Percentiles rank a stretch among this genome's conserved stretches.
Evolutionary conservation across 2,329 filamentous ascomycete genomes (phyloP).

Genomic region (Cercospora janseana): DNA sequence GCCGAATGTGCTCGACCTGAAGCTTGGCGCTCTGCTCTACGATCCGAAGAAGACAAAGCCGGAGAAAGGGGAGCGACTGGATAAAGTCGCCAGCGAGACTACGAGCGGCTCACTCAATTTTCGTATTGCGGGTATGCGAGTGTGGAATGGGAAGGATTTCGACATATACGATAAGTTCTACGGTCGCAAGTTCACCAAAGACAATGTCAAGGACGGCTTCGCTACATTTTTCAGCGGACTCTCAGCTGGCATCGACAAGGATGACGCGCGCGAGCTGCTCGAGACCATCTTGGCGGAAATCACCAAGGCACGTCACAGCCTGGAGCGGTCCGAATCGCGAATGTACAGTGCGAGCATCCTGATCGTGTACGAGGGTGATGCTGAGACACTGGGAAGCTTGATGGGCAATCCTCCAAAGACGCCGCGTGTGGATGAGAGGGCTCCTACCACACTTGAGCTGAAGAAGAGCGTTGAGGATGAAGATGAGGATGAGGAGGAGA

Average conservation of each 20-base stretch:
- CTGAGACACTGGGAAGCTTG: slow-evolving; percentile 52
- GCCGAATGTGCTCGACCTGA: slow-evolving; percentile 90
- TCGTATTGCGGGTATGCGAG: slow-evolving; percentile 64
- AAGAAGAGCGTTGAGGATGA: slow-evolving; percentile 50
- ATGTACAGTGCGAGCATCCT: slow-evolving; percentile 67
- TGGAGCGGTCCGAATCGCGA: slow-evolving; percentile 62
- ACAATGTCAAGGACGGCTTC: slow-evolving; percentile 59
- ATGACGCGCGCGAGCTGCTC: slow-evolving; percentile 43
- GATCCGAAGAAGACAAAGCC: slow-evolving; percentile 62
- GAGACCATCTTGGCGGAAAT: slow-evolving; percentile 42
- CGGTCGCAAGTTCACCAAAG: slow-evolving; percentile 56
- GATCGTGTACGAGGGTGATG: slow-evolving; percentile 65
- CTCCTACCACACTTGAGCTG: slow-evolving; percentile 36
- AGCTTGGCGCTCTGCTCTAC: slow-evolving; percentile 83
- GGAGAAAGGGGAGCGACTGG: slow-evolving; percentile 58
- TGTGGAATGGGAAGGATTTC: slow-evolving; percentile 53
- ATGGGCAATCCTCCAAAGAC: slow-evolving; percentile 43
- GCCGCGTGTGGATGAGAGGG: slow-evolving; percentile 26
- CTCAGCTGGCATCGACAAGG: slow-evolving; percentile 42
- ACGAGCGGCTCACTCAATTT: slow-evolving; percentile 62
- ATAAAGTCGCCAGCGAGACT: slow-evolving; percentile 58
- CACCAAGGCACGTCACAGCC: slow-evolving; percentile 50
- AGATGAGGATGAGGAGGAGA: slow-evolving; percentile 51
- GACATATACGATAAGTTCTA: slow-evolving; percentile 66
- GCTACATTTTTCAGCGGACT: slow-evolving; percentile 53